Evolutionary conservation across 2,329 filamentous ascomycete species (phyloP).

Genomic region (Trichoderma sp.): DNA sequence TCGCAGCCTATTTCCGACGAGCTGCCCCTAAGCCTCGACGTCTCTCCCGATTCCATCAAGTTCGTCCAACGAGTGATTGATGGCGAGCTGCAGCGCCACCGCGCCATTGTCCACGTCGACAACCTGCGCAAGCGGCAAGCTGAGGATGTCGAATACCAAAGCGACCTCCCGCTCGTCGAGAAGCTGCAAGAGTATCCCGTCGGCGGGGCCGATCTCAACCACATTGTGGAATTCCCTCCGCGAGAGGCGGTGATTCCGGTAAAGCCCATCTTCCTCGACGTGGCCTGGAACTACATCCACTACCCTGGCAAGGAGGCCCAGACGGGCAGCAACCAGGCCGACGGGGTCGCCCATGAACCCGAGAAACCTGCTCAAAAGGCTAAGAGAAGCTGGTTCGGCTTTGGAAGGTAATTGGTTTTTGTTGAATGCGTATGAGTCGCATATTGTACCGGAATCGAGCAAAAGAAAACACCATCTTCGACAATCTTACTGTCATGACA

Average conservation of each 20-base stretch:
- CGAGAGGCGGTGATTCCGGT: constrained; percentile 80
- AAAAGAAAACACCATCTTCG: background rate
- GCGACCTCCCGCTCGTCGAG: constrained; percentile 65
- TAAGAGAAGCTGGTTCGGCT: constrained; percentile 79
- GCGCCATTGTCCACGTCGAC: constrained; percentile 82
- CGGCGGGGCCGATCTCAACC: constrained; percentile 70
- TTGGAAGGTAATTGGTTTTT: constrained; percentile 52
- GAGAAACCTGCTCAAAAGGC: constrained; percentile 46
- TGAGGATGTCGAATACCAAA: constrained; percentile 39
- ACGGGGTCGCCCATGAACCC: constrained; percentile 42
- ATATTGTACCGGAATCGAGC: background rate
- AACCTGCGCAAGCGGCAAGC: constrained; percentile 59
- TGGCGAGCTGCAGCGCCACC: constrained; percentile 75
- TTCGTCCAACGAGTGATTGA: constrained; percentile 65
- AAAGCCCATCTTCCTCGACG: constrained; percentile 93
- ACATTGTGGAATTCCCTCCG: constrained; percentile 85
- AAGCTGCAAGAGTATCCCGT: constrained; percentile 74
- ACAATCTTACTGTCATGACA: background rate
- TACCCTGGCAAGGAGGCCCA: constrained; percentile 68
- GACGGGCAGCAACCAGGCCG: constrained; percentile 34
- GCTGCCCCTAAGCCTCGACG: constrained; percentile 64
- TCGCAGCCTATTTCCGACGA: constrained; percentile 36
- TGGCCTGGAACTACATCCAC: constrained; percentile 96
- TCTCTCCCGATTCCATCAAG: constrained; percentile 61
- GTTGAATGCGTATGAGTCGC: background rate